A percentile compares a stretch with the other conserved stretches of the same genome.
These are phyloP conservation scores for Theileria orientalis DNA, from an alignment of 169 alveolate genomes.

Conservation along the genomic window DNA sequence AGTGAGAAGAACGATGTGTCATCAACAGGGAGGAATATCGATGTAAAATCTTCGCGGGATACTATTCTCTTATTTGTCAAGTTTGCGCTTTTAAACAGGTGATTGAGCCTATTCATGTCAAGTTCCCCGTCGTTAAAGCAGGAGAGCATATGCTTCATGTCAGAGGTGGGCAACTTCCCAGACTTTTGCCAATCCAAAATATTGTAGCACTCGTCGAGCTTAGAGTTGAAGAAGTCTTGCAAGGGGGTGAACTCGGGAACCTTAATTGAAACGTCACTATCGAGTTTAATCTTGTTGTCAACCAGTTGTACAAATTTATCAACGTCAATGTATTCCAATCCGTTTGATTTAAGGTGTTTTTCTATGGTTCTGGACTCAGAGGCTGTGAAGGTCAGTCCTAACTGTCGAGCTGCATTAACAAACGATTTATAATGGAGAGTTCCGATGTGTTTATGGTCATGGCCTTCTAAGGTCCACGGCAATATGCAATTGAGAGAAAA, in stretches of 20 bases:
- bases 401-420: slow-evolving; percentile 56
- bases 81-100: slow-evolving; percentile 25
- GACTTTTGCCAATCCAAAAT: slow-evolving; percentile 55
- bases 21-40: slow-evolving; percentile 32
- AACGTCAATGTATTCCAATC: slow-evolving; percentile 33
- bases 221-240: slow-evolving; percentile 9
- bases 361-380: slow-evolving; percentile 37
- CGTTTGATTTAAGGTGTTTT: slow-evolving; percentile 19
- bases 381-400: slow-evolving; percentile 58
- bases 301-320: slow-evolving; percentile 58
- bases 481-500: slow-evolving; percentile 54
- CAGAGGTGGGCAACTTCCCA: slow-evolving; percentile 46
- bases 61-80: slow-evolving; percentile 33
- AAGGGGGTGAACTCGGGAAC: slow-evolving; percentile 28
- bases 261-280: slow-evolving; percentile 24
- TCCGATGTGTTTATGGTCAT: slow-evolving; percentile 15
- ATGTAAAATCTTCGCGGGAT: slow-evolving; percentile 44
- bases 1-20: slow-evolving; percentile 55
- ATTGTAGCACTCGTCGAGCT: slow-evolving; percentile 37
- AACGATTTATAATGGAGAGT: slow-evolving; percentile 22
- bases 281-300: slow-evolving; percentile 48
- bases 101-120: slow-evolving; percentile 17
- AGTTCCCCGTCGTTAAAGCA: slow-evolving; percentile 60
- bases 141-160: slow-evolving; percentile 53
- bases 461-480: slow-evolving; percentile 53